Conservation (phyloP, 495 filamentous ascomycete genomes). For the Aspergillus nidulans region DNA sequence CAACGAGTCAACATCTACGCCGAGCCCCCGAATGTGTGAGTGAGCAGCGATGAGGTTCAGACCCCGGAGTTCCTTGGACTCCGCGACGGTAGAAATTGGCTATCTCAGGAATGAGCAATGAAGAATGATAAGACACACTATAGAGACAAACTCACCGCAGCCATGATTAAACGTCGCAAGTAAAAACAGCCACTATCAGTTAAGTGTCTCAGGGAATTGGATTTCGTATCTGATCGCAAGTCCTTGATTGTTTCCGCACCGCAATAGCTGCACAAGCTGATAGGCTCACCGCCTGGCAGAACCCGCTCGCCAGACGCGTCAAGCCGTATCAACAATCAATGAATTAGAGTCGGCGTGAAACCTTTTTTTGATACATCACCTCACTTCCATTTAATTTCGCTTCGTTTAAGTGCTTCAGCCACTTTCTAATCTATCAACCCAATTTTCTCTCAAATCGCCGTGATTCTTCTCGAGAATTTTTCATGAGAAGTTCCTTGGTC, state of each 20-base stretch:
- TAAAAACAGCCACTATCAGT: background rate
- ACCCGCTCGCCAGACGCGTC: conserved; percentile 1
- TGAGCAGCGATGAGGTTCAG: conserved; percentile 97
- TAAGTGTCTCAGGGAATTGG: conserved; percentile 9
- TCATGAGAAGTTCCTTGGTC: too few relatives aligned
- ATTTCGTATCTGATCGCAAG: conserved; percentile 5
- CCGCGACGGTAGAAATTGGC: conserved; percentile 88
- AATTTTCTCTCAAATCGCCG: too few relatives aligned
- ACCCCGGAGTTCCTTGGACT: conserved; percentile 89
- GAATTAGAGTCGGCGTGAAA: too few relatives aligned
- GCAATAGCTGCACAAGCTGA: conserved; percentile 11
- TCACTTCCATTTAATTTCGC: background rate
- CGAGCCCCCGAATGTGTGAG: conserved; percentile 93
- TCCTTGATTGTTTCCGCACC: conserved; percentile 7
- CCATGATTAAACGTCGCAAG: conserved; percentile 26
- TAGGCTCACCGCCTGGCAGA: conserved; percentile 28
- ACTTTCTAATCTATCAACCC: too few relatives aligned
- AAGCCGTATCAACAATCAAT: background rate
- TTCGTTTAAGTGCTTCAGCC: too few relatives aligned
- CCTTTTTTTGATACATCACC: background rate
- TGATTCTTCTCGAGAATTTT: too few relatives aligned
- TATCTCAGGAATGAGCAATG: conserved; percentile 26
- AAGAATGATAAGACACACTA: conserved; percentile 1
- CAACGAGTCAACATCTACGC: conserved; percentile 86
- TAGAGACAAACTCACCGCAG: conserved; percentile 32